Conservation (phyloP, 805 yeast genomes). For the Monosporozyma unispora region DNA sequence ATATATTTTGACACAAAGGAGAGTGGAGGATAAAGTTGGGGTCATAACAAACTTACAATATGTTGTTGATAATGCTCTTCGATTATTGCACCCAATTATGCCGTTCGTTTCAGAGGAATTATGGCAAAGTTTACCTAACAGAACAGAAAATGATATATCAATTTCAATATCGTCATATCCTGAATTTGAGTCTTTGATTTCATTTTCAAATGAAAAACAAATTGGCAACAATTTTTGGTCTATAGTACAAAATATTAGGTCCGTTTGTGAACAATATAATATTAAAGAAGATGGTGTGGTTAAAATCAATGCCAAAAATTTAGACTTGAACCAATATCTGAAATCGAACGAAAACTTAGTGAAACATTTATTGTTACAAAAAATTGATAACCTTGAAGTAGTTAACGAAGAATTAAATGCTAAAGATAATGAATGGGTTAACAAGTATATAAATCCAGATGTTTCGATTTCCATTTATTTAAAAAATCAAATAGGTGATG, state of each 20-base stretch:
- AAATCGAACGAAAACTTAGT: not conserved
- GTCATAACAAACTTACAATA: constrained; percentile 58
- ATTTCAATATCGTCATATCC: constrained; percentile 78
- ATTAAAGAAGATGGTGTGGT: constrained; percentile 54
- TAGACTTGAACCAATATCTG: not conserved
- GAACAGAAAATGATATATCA: constrained; percentile 55
- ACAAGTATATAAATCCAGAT: constrained; percentile 39
- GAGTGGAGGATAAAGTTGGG: constrained; percentile 55
- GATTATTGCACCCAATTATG: constrained; percentile 94
- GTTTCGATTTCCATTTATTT: constrained; percentile 85
- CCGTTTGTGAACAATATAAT: constrained; percentile 79
- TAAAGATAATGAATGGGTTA: constrained; percentile 53
- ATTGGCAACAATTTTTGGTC: constrained; percentile 77
- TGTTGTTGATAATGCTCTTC: constrained; percentile 81
- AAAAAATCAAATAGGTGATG: constrained; percentile 58
- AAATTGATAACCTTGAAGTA: not conserved
- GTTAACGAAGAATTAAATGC: constrained; percentile 82
- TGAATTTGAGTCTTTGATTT: constrained; percentile 44
- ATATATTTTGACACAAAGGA: constrained; percentile 78
- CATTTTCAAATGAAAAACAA: constrained; percentile 50
- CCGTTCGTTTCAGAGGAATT: constrained; percentile 93
- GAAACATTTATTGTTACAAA: not conserved
- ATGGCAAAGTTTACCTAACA: constrained; percentile 90
- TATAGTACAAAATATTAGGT: constrained; percentile 81
- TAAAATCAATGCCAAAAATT: constrained; percentile 53